Base-by-base conservation (phyloP, 768 basidiomycete species). In the Stropharia rugosoannulata region DNA sequence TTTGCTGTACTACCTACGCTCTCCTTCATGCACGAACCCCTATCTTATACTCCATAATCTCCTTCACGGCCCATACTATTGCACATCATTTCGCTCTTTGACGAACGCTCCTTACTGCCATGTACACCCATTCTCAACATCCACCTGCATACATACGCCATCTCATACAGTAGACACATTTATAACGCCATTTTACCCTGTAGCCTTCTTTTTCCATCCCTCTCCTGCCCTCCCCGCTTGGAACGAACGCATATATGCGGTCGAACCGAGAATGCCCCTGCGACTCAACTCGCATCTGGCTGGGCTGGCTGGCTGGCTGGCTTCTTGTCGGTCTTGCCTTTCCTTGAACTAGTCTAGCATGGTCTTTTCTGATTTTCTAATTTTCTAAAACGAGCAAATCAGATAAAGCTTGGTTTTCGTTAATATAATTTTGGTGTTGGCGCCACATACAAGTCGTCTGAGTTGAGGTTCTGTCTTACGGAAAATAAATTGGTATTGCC, bases 231-330 rank as follows among this genome's bases (percentile, higher is more conserved):
- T 37, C 27, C 36, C 11, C 32, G 12, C 16, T 36, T 40, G 27
- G 19, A 39, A 41, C 10, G n/a, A 47, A 38, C 49, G 29, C 41
- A 50, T 49, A 52, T 41, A 46, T 49, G 40, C 42, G 49, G 40
- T 36, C 22, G 27, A 22, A 11, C 29, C 22, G 39, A 48, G 57
- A 38, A 54, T 57, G 51, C 60, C 43, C 39, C 45, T 64, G 70
- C 70, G 69, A 72, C 70, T 72, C 70, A 72, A 72, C 70, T 72
- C 70, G 70, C 68, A 64, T 51, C 59, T 54, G 51, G 57, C 57
- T 66, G 63, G 51, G 57, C 57, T 66, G 63, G 60, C 60, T 66
- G 63, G 60, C 60, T 66, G 61, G 57, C 54, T 56, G 43, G 25
- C 16, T 27, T 36, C 29, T 22, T 46, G 32, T 47, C 49, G 44